Conservation (phyloP, 177 flowering plant species). For the Vitis hybrid region DNA sequence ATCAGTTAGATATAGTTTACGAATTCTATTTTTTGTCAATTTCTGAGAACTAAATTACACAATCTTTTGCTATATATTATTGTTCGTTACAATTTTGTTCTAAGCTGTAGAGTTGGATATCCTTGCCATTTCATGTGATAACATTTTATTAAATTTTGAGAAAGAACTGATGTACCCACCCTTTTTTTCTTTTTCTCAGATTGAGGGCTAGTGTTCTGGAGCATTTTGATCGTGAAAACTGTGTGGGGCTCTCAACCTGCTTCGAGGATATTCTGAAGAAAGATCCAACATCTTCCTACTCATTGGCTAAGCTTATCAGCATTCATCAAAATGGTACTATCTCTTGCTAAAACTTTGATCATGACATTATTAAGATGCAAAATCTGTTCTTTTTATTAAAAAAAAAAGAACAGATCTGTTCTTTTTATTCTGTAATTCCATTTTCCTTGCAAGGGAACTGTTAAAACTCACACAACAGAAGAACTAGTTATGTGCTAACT, state of each 20-base stretch:
- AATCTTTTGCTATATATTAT: neutral
- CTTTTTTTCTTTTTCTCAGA: constrained; percentile 34
- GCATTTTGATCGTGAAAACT: constrained; percentile 38
- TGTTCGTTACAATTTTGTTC: neutral
- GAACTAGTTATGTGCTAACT: too few species aligned
- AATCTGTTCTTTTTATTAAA: neutral
- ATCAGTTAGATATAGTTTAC: too few species aligned
- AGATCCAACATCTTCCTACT: constrained; percentile 67
- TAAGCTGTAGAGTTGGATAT: neutral
- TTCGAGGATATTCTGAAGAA: constrained; percentile 58
- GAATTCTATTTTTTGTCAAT: neutral
- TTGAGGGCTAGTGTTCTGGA: constrained; percentile 56
- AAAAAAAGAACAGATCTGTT: neutral
- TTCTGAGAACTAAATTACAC: neutral
- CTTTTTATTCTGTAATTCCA: neutral
- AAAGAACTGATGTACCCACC: neutral
- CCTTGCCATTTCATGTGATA: neutral
- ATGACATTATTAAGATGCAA: neutral
- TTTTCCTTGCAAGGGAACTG: neutral
- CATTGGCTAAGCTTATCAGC: constrained; percentile 51
- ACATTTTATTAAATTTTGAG: neutral
- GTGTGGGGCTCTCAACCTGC: constrained; percentile 32
- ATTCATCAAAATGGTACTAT: constrained; percentile 58
- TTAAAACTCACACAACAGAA: too few species aligned
- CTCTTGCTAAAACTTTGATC: neutral